Evolutionary conservation across 805 yeast genomes (phyloP), one percentile per base, ranked within the genome.

Genomic region (Lipomyces mesembrius): DNA sequence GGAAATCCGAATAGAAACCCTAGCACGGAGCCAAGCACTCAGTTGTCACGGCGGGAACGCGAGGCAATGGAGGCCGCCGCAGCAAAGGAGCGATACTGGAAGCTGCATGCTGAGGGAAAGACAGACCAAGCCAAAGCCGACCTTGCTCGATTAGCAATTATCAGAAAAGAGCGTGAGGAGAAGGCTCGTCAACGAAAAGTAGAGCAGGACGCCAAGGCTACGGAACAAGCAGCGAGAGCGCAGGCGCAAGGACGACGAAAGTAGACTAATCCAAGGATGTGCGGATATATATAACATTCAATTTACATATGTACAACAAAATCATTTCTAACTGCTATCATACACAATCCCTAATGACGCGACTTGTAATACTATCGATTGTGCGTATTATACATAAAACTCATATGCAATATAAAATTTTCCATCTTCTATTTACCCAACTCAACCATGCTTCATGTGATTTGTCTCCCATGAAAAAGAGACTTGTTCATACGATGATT

Each of bases 81-180:
- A 2, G 70, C 69, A 8, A 66, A 68, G 53, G 71, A 66, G 62
- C 37, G 65, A 25, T 68, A 68, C 57, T 68, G 71, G 71, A 68
- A 68, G 63, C 43, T 68, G 46, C 71, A 68, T 39, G 70, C 67
- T 12, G 67, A 68, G 60, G 71, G 71, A 27, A 68, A 68, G 63
- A 83, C 90, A 55, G 91, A 89, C 75, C 81, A 79, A 74, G 84
- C 83, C 9, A 83, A 81, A 74, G 93, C 92, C 46, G 84, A 83
- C 6, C 73, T 77, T n/a, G 82, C 84, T 43, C 80, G 93, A 74
- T 79, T 81, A 60, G 77, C 79, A 39, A 82, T 87, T 87, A 73
- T 71, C 34, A 72, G 66, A 12, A 57, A 66, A 56, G 71, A 68
- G 56, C 57, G 71, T 14, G 71, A 68, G 39, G 71, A 57, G 59